Conservation (phyloP, 2,329 filamentous ascomycete species). For the Celoporthe dispersa region DNA sequence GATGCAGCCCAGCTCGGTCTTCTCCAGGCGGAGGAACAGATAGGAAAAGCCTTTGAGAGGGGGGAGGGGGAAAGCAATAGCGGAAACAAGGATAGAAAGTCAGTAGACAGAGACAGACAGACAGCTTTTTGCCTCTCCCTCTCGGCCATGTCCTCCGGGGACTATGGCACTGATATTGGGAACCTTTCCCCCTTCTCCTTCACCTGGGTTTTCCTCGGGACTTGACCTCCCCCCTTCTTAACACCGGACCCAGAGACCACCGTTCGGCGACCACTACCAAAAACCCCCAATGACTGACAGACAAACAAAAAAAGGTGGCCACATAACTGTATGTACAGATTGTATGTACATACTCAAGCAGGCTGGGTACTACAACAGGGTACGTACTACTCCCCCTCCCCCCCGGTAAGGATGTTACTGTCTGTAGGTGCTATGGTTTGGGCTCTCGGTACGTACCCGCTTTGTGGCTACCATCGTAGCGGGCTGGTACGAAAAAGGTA, state of each 20-base stretch:
- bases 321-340: neutral
- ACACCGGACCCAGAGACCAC: neutral
- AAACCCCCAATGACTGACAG: neutral
- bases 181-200: neutral
- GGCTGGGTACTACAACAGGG: constrained; percentile 4
- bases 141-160: neutral
- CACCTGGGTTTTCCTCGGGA: neutral
- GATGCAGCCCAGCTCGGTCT: neutral
- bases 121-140: neutral
- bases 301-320: neutral
- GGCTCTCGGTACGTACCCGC: neutral
- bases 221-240: neutral
- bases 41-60: too few species aligned
- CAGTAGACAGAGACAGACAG: neutral
- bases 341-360: neutral
- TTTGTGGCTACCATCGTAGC: neutral
- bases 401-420: too few species aligned
- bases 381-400: too few species aligned
- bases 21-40: neutral
- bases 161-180: neutral
- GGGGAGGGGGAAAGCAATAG: neutral
- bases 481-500: constrained; percentile 1
- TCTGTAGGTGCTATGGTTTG: neutral
- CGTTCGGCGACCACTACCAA: neutral
- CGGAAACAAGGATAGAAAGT: neutral